These are phyloP conservation scores for Leptographium wingfieldii DNA, from an alignment of 2,329 filamentous ascomycete species.

Conservation along the genomic window DNA sequence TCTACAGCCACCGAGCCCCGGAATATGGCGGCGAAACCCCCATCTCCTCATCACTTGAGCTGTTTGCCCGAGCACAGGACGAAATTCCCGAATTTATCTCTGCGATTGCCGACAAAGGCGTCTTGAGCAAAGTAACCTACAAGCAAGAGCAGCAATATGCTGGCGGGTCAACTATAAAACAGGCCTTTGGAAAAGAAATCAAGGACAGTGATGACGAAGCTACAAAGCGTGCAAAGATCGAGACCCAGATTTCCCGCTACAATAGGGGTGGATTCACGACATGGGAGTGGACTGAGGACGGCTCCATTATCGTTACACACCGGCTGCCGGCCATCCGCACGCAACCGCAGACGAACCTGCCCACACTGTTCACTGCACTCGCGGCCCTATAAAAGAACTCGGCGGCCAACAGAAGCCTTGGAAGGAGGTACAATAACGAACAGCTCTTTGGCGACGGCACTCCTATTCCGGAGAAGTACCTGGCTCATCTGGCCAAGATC, in stretches of 20 bases:
- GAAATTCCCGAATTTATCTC: constrained; percentile 15
- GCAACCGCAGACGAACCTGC: constrained; percentile 12
- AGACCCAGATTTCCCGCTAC: not conserved
- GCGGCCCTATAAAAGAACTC: constrained; percentile 12
- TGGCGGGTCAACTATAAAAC: constrained; percentile 13
- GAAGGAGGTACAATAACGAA: constrained; percentile 6
- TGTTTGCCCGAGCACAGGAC: constrained; percentile 12
- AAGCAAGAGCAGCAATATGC: constrained; percentile 6
- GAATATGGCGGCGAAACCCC: constrained; percentile 16
- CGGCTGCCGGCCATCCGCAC: constrained; percentile 13
- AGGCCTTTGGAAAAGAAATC: constrained; percentile 14
- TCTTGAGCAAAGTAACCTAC: not conserved
- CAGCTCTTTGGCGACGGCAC: constrained; percentile 16
- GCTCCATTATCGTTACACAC: constrained; percentile 15
- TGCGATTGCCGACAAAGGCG: constrained; percentile 12
- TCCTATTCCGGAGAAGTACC: constrained; percentile 14
- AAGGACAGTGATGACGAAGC: constrained; percentile 12
- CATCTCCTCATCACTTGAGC: constrained; percentile 14
- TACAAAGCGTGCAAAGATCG: not conserved
- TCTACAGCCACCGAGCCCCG: constrained; percentile 14
- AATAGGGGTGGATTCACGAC: not conserved
- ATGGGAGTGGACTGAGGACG: constrained; percentile 13
- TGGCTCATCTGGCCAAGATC: constrained; percentile 15
- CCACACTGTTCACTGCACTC: constrained; percentile 17
- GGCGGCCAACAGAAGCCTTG: constrained; percentile 7